Evolutionary conservation across 345 rosid genomes (phyloP).

Genomic region (Populus alba): DNA sequence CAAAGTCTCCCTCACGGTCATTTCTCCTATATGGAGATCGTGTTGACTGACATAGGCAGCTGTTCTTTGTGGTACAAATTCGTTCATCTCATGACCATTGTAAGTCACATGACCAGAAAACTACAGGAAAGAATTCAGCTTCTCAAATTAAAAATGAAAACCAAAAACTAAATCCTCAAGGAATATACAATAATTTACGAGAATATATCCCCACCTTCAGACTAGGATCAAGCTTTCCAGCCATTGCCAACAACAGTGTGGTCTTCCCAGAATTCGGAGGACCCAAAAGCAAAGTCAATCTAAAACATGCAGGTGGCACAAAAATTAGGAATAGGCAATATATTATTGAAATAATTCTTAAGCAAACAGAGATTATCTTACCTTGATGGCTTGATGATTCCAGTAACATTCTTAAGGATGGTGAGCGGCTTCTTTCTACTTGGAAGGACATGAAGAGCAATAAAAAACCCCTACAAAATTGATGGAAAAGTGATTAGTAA

Average conservation of each 20-base stretch:
- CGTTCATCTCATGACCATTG: conserved; percentile 50
- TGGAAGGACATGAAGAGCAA: conserved; percentile 33
- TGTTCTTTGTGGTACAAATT: conserved; percentile 63
- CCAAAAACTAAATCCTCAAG: not conserved
- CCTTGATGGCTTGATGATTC: conserved; percentile 78
- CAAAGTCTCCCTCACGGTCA: conserved; percentile 80
- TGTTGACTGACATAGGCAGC: conserved; percentile 70
- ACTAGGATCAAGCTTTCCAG: conserved; percentile 61
- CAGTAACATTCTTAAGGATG: conserved; percentile 66
- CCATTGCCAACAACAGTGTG: conserved; percentile 67
- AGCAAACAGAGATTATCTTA: conserved; percentile 4
- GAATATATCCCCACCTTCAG: conserved; percentile 44
- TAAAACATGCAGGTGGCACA: conserved; percentile 17
- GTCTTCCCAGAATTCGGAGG: conserved; percentile 91
- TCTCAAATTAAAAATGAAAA: not conserved
- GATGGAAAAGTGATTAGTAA: not conserved
- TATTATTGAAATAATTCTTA: not conserved
- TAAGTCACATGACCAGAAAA: conserved; percentile 56
- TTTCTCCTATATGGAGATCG: conserved; percentile 53
- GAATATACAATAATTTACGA: not conserved
- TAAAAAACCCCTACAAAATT: conserved; percentile 25
- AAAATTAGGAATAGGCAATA: not conserved
- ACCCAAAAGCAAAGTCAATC: conserved; percentile 78
- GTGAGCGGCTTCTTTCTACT: conserved; percentile 49
- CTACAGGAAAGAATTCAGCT: conserved; percentile 27